These are phyloP conservation scores for Benincasa hispida DNA, from an alignment of 306 rosid species.

Conservation along the genomic window DNA sequence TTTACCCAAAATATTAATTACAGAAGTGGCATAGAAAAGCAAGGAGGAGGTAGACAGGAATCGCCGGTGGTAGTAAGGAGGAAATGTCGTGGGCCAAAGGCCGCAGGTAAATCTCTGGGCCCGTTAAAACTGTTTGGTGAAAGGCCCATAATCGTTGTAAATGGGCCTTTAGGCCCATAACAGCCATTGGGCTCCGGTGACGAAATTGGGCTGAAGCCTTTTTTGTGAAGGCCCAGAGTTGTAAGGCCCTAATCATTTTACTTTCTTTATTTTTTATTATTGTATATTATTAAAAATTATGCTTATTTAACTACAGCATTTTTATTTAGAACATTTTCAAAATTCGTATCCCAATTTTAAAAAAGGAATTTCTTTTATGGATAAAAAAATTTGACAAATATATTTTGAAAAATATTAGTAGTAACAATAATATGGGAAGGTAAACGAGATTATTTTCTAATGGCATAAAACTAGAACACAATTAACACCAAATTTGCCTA, in stretches of 20 bases:
- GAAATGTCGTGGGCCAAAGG: neutral
- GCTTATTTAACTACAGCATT: neutral
- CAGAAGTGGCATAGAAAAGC: too few relatives aligned
- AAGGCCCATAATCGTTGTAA: neutral
- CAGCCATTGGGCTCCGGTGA: neutral
- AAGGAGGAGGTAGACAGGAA: neutral
- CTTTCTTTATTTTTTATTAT: neutral
- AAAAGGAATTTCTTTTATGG: too few relatives aligned
- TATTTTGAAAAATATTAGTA: too few relatives aligned
- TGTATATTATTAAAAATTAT: neutral
- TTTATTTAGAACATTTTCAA: neutral
- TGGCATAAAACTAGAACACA: too few relatives aligned
- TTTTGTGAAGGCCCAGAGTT: neutral
- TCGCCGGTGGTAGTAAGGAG: neutral
- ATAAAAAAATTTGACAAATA: too few relatives aligned
- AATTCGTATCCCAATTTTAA: too few relatives aligned
- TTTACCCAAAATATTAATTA: too few relatives aligned
- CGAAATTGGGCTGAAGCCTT: neutral
- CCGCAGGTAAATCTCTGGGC: neutral
- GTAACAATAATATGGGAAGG: too few relatives aligned
- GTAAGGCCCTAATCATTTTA: neutral
- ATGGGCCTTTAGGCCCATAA: neutral
- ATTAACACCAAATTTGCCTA: too few relatives aligned
- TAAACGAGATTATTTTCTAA: too few relatives aligned
- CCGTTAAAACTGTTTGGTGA: neutral